These are phyloP conservation scores for Cyclotella sp. DNA, from an alignment of 108 stramenopile genomes.

Conservation along the genomic window DNA sequence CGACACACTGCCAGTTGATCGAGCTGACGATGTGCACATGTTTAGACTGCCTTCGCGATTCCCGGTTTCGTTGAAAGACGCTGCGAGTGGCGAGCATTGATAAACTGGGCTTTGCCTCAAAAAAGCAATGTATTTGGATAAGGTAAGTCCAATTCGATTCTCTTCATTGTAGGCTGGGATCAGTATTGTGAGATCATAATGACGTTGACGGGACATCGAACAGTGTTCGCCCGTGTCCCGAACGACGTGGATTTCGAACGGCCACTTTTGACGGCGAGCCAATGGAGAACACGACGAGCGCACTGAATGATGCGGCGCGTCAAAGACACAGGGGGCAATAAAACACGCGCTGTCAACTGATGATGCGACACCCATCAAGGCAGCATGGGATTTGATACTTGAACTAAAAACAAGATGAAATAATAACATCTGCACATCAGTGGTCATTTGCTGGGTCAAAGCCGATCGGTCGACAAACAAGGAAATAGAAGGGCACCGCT, in stretches of 20 bases:
- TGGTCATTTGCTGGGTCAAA: no score
- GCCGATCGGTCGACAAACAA: no score
- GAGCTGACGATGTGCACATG: neutral
- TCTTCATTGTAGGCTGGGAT: slow-evolving; percentile 86
- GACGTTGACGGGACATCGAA: neutral
- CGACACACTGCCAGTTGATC: slow-evolving; percentile 21
- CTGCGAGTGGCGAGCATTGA: neutral
- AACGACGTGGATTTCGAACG: neutral
- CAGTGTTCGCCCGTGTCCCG: neutral
- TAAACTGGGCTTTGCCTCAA: slow-evolving; percentile 30
- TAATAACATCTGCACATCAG: no score
- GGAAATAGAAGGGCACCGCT: no score
- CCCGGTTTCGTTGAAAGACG: no score
- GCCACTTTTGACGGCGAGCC: neutral
- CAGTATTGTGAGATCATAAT: slow-evolving; percentile 62
- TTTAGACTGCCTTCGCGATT: neutral
- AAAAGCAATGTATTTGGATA: slow-evolving; percentile 57
- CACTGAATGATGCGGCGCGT: neutral
- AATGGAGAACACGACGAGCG: neutral
- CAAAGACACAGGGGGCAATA: neutral
- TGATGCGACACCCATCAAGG: neutral
- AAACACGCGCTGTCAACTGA: neutral
- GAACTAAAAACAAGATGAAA: no score
- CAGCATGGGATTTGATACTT: neutral
- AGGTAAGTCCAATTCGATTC: slow-evolving; percentile 67